A percentile compares a stretch with the other conserved stretches of the same genome.
Evolutionary conservation across 78 protist species (phyloP).

Genomic region (Cavenderia fasciculata): DNA sequence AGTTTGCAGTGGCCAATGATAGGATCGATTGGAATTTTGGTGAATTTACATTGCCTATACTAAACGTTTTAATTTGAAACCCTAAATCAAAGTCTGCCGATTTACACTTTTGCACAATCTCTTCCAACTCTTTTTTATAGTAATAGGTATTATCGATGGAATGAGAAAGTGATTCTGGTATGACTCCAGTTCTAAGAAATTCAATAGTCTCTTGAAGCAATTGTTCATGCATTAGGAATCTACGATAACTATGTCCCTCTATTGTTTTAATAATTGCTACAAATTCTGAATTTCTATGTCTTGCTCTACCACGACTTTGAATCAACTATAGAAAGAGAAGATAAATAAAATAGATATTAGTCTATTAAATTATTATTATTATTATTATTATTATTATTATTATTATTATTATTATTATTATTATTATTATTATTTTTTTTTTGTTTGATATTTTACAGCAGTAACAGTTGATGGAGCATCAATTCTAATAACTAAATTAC

Average conservation of each 20-base stretch:
- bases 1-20: not conserved
- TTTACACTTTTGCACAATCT: not conserved
- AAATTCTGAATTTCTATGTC: slow-evolving; percentile 15
- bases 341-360: too few relatives aligned
- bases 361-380: too few relatives aligned
- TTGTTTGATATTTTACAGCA: too few relatives aligned
- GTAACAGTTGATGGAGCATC: slow-evolving; percentile 61
- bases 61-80: not conserved
- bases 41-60: not conserved
- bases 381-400: too few relatives aligned
- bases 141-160: not conserved
- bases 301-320: slow-evolving; percentile 35
- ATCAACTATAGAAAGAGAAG: not conserved
- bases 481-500: slow-evolving; percentile 36
- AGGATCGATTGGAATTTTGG: not conserved
- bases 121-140: not conserved
- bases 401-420: too few relatives aligned
- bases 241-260: not conserved
- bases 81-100: not conserved
- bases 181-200: not conserved
- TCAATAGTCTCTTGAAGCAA: not conserved
- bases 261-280: not conserved
- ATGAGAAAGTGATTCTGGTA: not conserved
- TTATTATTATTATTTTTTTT: too few relatives aligned
- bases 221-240: not conserved